Evolutionary conservation across 768 basidiomycete genomes (phyloP).

Genomic region (Rhizopogon vesiculosus): DNA sequence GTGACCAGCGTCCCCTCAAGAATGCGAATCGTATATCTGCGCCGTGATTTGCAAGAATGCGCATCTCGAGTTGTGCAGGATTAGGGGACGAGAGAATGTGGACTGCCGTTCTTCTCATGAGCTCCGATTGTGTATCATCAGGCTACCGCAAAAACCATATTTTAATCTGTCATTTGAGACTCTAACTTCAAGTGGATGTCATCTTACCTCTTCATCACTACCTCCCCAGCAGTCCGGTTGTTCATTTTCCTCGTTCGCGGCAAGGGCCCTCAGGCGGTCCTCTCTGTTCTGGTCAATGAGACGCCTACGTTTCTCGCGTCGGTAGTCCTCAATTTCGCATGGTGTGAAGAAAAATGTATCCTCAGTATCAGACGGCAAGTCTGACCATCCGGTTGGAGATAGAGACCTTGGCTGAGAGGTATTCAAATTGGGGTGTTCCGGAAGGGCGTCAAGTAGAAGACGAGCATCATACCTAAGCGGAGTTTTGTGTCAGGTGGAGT

Average conservation of each 20-base stretch:
- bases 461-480: slow-evolving; percentile 72
- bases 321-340: slow-evolving; percentile 61
- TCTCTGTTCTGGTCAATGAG: slow-evolving; percentile 56
- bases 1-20: slow-evolving; percentile 70
- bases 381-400: slow-evolving; percentile 72
- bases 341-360: slow-evolving; percentile 79
- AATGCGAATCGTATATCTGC: slow-evolving; percentile 77
- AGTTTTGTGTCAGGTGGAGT: slow-evolving; percentile 15
- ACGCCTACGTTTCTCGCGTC: slow-evolving; percentile 61
- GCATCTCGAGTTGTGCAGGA: slow-evolving; percentile 78
- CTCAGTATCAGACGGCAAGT: slow-evolving; percentile 81
- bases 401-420: slow-evolving; percentile 12
- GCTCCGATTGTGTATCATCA: slow-evolving; percentile 49
- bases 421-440: slow-evolving; percentile 7
- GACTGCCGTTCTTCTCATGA: slow-evolving; percentile 72
- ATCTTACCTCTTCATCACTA: slow-evolving; percentile 63
- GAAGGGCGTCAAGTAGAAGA: slow-evolving; percentile 59
- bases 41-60: slow-evolving; percentile 85
- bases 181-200: not conserved
- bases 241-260: slow-evolving; percentile 30
- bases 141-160: slow-evolving; percentile 35
- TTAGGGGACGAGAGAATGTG: slow-evolving; percentile 72
- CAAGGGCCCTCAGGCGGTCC: slow-evolving; percentile 60
- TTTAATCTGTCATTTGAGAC: not conserved
- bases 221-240: slow-evolving; percentile 57